Percentiles rank a stretch among this genome's conserved stretches.
Conservation (phyloP, 2,329 filamentous ascomycete genomes). For the Alternaria atra region DNA sequence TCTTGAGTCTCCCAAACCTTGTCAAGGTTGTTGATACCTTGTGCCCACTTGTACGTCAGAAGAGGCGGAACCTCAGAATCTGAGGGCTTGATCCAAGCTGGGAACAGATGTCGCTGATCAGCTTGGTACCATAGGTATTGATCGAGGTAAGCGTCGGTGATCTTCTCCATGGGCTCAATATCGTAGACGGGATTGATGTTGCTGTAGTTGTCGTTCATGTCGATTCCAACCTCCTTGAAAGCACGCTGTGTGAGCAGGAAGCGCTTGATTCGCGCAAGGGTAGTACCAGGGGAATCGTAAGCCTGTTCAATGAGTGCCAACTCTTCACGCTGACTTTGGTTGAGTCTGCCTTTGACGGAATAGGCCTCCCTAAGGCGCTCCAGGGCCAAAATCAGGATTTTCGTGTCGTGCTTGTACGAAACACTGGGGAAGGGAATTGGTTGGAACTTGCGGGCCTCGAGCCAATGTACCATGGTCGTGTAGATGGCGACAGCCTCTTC, state of each 20-base stretch:
- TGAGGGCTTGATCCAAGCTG: conserved; percentile 98
- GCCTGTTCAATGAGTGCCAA: conserved; percentile 96
- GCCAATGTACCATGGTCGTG: conserved; percentile 98
- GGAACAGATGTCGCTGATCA: conserved; percentile 95
- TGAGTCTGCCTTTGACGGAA: conserved; percentile 94
- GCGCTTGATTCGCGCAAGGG: conserved; percentile 93
- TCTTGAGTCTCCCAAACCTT: conserved; percentile 94
- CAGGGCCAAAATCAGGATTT: conserved; percentile 94
- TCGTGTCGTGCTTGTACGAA: conserved; percentile 99
- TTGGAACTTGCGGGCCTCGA: conserved; percentile 97
- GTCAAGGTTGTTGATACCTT: conserved; percentile 97
- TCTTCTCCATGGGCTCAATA: conserved; percentile 99
- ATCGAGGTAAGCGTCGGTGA: conserved; percentile 97
- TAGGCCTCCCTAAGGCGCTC: conserved; percentile 95
- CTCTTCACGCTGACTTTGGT: conserved; percentile 97
- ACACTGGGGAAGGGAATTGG: conserved; percentile 99
- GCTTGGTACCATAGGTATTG: conserved; percentile 99
- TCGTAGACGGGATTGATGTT: conserved; percentile 99
- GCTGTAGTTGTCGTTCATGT: conserved; percentile 99
- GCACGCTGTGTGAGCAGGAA: conserved; percentile 96
- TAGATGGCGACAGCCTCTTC: conserved; percentile 99
- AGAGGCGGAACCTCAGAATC: conserved; percentile 97
- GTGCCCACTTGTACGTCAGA: conserved; percentile 97
- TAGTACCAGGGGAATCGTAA: conserved; percentile 96
- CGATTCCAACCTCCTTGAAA: conserved; percentile 99